phyloP scores from a whole-genome alignment of 1,284 basidiomycete genomes.

The Ustilago lituana region DNA sequence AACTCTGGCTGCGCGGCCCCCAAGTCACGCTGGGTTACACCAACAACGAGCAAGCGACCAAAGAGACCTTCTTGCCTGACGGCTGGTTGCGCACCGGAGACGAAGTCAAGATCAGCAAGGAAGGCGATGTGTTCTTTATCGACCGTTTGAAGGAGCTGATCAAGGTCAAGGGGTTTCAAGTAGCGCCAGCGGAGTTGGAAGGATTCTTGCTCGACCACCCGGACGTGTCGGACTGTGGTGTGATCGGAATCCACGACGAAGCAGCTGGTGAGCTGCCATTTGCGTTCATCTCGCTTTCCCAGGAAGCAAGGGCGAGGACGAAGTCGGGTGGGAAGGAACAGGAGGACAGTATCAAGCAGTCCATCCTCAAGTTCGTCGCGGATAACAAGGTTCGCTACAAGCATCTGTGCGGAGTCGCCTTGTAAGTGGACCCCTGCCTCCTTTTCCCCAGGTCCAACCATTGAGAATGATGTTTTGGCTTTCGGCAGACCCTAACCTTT shows the following conservation, averaged over 20 bases:
- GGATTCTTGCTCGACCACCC: conserved; percentile 78
- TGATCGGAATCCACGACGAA: conserved; percentile 80
- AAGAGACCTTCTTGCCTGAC: conserved; percentile 57
- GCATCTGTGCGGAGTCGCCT: conserved; percentile 72
- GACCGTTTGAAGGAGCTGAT: conserved; percentile 66
- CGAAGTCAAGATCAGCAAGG: conserved; percentile 68
- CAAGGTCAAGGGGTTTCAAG: conserved; percentile 67
- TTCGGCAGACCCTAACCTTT: neutral
- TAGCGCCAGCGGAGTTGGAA: conserved; percentile 72
- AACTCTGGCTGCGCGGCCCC: conserved; percentile 63
- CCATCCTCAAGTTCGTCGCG: conserved; percentile 73
- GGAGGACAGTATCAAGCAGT: conserved; percentile 37
- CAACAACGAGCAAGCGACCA: conserved; percentile 59
- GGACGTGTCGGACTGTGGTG: conserved; percentile 77
- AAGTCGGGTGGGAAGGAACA: conserved; percentile 68
- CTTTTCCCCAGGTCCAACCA: neutral
- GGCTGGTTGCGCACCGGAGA: conserved; percentile 63
- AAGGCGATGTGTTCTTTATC: conserved; percentile 62
- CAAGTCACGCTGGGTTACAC: conserved; percentile 63
- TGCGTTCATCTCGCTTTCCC: conserved; percentile 75
- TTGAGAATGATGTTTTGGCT: too few species aligned
- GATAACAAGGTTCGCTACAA: conserved; percentile 79
- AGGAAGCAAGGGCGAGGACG: conserved; percentile 70
- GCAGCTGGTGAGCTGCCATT: conserved; percentile 81
- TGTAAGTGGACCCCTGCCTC: conserved; percentile 39